Evolutionary conservation across 805 yeast species (phyloP), one percentile per base, ranked within the genome.

Genomic region (Phaffomyces thermotolerans): DNA sequence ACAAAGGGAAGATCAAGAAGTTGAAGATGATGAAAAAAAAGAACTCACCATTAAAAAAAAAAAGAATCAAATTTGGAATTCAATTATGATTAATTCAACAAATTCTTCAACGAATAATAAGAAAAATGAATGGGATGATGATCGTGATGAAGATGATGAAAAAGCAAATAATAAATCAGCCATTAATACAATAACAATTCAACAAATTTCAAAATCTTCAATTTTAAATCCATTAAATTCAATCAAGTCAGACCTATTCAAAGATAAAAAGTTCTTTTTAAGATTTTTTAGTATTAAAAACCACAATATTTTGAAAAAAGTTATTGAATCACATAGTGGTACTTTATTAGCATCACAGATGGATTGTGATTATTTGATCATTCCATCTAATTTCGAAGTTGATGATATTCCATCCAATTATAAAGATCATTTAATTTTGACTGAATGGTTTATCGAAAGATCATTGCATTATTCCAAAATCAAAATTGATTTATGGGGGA

Each of bases 371-470:
- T 57, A 36, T 34, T 24, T 51, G 4, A 41, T 57, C 5, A 47
- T 56, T 3, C 60, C 62, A 6, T 54, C 59, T 6, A 41, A 47
- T 33, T 53, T 39, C 24, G 44, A 52, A 3, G 42, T 48, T 1
- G 36, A 37, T 7, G 36, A 49, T 1, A 29, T 54, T 4, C 57
- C 58, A 18, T n/a, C 37, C 7, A 29, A 40, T 17, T 41, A 25
- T 6, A 49, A 48, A 6, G 39, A 57, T 32, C 20, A 58, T 48
- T 52, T 46, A 2, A 48, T 79, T 0, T 75, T 79, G 2, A 86
- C 95, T 0, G 95, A 88, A 59, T 86, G 91, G 84, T 81, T 81
- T 50, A 63, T 88, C 12, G 96, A 87, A 60, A 66, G 95, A 45
- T 75, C 84, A 22, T 66, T 86, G 20, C 81, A 73, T 61, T 79